Conservation (phyloP, 306 rosid species). For the Parietaria judaica region DNA sequence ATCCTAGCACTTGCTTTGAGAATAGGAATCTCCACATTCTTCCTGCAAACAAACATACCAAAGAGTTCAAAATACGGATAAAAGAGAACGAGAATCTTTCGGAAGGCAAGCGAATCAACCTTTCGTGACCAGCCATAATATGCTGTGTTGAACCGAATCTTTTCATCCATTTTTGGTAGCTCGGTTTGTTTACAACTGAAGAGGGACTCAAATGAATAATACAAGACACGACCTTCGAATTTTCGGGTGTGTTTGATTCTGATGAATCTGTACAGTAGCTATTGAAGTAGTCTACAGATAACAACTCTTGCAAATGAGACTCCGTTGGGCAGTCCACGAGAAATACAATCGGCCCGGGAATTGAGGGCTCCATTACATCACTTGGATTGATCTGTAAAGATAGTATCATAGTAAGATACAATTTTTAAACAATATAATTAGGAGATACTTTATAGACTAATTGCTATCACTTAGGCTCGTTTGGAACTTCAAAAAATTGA, state of each 20-base stretch:
- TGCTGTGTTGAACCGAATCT: constrained; percentile 72
- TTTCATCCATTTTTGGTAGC: constrained; percentile 80
- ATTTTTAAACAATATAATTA: constrained; percentile 13
- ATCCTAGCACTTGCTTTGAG: constrained; percentile 79
- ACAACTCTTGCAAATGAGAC: constrained; percentile 61
- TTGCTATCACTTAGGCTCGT: too few relatives aligned
- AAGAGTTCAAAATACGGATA: constrained; percentile 10
- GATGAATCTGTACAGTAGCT: constrained; percentile 42
- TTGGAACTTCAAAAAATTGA: too few relatives aligned
- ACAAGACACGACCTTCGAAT: constrained; percentile 49
- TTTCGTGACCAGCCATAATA: constrained; percentile 89
- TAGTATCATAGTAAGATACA: constrained; percentile 3
- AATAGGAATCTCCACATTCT: constrained; percentile 73
- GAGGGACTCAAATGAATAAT: constrained; percentile 83
- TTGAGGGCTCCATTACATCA: constrained; percentile 85
- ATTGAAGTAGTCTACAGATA: constrained; percentile 45
- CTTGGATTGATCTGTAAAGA: constrained; percentile 70
- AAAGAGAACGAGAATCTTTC: constrained; percentile 1
- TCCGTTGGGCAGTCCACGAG: constrained; percentile 87
- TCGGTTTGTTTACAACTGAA: constrained; percentile 39
- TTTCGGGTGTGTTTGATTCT: constrained; percentile 29
- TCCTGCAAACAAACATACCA: constrained; percentile 41
- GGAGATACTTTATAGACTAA: constrained; percentile 12
- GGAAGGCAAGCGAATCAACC: constrained; percentile 21
- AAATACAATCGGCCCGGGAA: constrained; percentile 91